Conservation (phyloP, 108 stramenopile genomes). For the Skeletonema menzelii region DNA sequence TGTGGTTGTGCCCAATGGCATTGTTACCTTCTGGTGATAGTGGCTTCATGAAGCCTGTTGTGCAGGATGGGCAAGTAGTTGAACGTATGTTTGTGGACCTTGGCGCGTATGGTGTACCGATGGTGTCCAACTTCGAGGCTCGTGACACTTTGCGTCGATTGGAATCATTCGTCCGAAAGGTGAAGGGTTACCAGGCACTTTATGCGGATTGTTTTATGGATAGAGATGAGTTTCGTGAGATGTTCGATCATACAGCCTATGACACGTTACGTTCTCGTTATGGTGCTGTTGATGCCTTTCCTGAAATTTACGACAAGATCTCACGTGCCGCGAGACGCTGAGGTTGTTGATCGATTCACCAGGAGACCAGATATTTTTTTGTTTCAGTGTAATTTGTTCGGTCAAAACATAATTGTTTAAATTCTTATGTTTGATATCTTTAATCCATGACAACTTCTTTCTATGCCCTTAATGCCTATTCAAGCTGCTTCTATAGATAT, state of each 20-base stretch:
- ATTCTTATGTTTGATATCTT: neutral
- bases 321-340: neutral
- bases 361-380: neutral
- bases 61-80: constrained; percentile 3
- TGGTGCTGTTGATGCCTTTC: constrained; percentile 49
- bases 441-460: neutral
- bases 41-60: constrained; percentile 25
- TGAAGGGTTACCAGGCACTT: constrained; percentile 52
- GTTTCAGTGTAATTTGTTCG: neutral
- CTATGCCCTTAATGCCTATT: no score
- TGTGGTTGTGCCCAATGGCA: constrained; percentile 55
- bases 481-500: no score
- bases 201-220: constrained; percentile 57
- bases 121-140: constrained; percentile 48
- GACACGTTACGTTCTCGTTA: constrained; percentile 44
- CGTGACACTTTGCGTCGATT: constrained; percentile 27
- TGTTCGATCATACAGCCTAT: constrained; percentile 62
- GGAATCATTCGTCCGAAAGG: constrained; percentile 29
- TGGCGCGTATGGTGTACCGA: constrained; percentile 59
- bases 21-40: constrained; percentile 21
- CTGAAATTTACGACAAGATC: constrained; percentile 67
- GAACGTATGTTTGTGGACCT: constrained; percentile 62
- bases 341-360: neutral
- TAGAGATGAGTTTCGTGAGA: constrained; percentile 52
- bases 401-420: neutral